These are phyloP conservation scores for Talaromyces funiculosus DNA, from an alignment of 2,329 filamentous ascomycete species.

Conservation along the genomic window DNA sequence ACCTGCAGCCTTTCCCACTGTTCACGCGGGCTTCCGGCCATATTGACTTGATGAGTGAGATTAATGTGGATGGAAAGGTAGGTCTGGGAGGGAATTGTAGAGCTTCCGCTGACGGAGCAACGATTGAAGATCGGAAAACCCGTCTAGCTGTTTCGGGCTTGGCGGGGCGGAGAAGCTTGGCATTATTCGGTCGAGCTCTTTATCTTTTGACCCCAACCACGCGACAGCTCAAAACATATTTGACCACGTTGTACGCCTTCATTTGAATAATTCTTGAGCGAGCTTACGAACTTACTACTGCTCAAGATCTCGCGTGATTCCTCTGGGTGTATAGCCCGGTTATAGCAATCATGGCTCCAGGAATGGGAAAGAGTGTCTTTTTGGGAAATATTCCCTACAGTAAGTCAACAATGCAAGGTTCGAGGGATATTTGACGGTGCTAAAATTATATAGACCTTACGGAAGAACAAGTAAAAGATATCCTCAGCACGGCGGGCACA, in stretches of 20 bases:
- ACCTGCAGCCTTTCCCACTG: conserved; percentile 61
- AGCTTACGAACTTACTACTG: background rate
- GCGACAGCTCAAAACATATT: background rate
- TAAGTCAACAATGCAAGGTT: conserved; percentile 50
- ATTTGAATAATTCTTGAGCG: background rate
- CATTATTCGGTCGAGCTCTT: conserved; percentile 10
- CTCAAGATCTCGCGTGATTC: background rate
- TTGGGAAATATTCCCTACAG: conserved; percentile 60
- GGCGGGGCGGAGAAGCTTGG: conserved; percentile 8
- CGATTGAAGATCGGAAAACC: conserved; percentile 20
- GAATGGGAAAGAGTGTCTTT: conserved; percentile 43
- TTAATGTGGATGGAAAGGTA: conserved; percentile 20
- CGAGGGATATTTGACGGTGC: background rate
- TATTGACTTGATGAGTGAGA: conserved; percentile 26
- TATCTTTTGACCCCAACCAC: background rate
- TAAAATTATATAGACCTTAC: conserved; percentile 63
- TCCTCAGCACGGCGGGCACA: conserved; percentile 83
- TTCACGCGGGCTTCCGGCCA: conserved; percentile 56
- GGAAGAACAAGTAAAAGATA: conserved; percentile 92
- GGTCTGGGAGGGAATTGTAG: conserved; percentile 2
- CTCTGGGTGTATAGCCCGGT: background rate
- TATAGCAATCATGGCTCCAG: conserved; percentile 35
- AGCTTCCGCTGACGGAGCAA: conserved; percentile 15
- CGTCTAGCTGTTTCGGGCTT: conserved; percentile 5
- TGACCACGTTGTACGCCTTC: background rate